Base-by-base conservation (phyloP, 1,284 basidiomycete species). In the Exobasidium rhododendri region DNA sequence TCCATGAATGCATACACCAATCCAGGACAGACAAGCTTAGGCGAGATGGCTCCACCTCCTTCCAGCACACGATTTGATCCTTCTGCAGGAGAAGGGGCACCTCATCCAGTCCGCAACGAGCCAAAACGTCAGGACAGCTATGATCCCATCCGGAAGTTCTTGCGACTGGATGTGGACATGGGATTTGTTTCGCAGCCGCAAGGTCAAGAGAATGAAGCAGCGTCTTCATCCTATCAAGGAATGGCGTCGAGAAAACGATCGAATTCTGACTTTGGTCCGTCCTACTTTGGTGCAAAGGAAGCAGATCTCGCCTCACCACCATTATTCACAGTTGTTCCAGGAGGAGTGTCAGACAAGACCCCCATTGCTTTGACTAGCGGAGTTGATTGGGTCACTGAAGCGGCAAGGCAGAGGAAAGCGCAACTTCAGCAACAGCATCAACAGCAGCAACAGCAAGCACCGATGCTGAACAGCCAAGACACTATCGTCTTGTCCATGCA, bases 131-230 rank as follows among this genome's bases (percentile, higher is more conserved):
- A 73, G 52, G 71, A 73, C 45, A 70, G 66, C 14, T 71, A 69
- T 52, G 71, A 73, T 62, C 69, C 67, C 60, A 65, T 73, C 45
- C 67, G 69, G 4, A 70, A 71, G 35, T 73, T 69, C 51, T 51
- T 73, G 32, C 63, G 67, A 20, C 63, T 73, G 1, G 71, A 73
- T 35, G 71, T 73, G 28, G 69, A 73, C 53, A 73, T 73, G 69
- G 71, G 69, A 55, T 73, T 69, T 45, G 62, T 64, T 47, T 61
- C 51, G 63, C 35, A 40, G 17, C 17, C 35, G 17, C 49, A 69
- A 63, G 13, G 32, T 29, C 31, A 14, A 20, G 2, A n/a, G 10
- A 52, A 63, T 58, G 69, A 73, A 26, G 67, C 64, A 13, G 67
- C 66, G 2, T 69, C 69, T 7, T 58, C 64, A 28, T 64, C 63